A percentile compares a stretch with the other conserved stretches of the same genome.
phyloP scores from a whole-genome alignment of 164 flowering plant species.

The Pachysandra terminalis region DNA sequence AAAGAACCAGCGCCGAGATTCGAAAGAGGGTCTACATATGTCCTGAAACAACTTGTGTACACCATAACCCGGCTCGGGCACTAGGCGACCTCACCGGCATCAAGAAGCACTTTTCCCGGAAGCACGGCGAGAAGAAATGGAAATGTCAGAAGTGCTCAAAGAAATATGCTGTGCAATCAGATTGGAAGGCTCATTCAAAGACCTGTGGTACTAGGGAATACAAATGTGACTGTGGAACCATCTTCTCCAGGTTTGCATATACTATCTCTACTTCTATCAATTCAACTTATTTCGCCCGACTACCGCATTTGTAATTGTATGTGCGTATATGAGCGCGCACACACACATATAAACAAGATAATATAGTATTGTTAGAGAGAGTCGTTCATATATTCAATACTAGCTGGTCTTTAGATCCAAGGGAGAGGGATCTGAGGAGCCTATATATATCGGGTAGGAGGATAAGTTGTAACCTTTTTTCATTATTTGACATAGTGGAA shows the following conservation, averaged over 20 bases:
- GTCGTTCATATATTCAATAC: too few species aligned
- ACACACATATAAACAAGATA: too few species aligned
- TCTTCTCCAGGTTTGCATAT: conserved; percentile 47
- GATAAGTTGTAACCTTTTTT: too few species aligned
- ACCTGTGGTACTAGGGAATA: conserved; percentile 60
- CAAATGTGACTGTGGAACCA: conserved; percentile 64
- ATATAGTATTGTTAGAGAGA: too few species aligned
- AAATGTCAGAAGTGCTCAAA: conserved; percentile 63
- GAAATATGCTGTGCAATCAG: conserved; percentile 65
- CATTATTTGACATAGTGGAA: too few species aligned
- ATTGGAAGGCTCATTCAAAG: conserved; percentile 64
- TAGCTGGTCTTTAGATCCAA: too few species aligned
- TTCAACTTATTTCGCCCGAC: too few species aligned
- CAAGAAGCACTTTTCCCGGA: conserved; percentile 59
- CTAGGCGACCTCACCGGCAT: conserved; percentile 62
- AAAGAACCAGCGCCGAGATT: conserved; percentile 38
- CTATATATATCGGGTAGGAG: too few species aligned
- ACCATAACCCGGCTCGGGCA: conserved; percentile 56
- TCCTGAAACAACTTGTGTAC: conserved; percentile 51
- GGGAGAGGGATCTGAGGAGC: too few species aligned
- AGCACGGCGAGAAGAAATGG: conserved; percentile 74
- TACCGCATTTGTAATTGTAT: too few species aligned
- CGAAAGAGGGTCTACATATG: conserved; percentile 55
- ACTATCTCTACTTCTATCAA: not conserved
- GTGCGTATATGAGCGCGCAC: too few species aligned